Conservation (phyloP, 1,139 yeast genomes). For the Cylindricascospora bacillispora region DNA sequence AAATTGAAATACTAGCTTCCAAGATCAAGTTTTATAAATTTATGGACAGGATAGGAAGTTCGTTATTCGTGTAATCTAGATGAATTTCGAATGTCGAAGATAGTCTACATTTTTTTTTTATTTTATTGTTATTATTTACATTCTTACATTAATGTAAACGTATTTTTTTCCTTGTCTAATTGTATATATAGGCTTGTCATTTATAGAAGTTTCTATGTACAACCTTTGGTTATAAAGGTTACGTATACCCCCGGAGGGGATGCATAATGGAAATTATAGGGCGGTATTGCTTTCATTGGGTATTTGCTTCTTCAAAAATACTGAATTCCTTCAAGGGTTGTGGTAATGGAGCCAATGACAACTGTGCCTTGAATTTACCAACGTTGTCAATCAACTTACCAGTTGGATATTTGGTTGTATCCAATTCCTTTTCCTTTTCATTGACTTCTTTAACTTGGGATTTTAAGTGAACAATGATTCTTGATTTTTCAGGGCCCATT, state of each 20-base stretch:
- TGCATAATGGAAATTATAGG: too few species aligned
- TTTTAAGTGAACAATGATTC: conserved; percentile 53
- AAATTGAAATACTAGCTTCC: conserved; percentile 26
- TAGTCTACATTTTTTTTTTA: conserved; percentile 22
- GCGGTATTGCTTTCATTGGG: too few species aligned
- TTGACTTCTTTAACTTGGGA: conserved; percentile 34
- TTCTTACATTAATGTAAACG: not conserved
- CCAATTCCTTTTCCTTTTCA: conserved; percentile 14
- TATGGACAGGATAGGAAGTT: conserved; percentile 28
- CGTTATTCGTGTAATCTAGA: conserved; percentile 22
- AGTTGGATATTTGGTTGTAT: conserved; percentile 23
- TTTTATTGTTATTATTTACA: not conserved
- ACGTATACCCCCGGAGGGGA: too few species aligned
- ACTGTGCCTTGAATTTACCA: conserved; percentile 33
- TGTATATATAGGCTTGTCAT: too few species aligned
- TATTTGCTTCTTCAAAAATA: conserved; percentile 3
- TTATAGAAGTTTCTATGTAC: not conserved
- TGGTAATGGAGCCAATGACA: conserved; percentile 35
- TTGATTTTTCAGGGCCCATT: conserved; percentile 32
- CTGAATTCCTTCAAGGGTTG: conserved; percentile 26
- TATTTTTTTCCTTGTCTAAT: too few species aligned
- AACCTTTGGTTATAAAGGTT: not conserved
- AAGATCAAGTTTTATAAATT: conserved; percentile 17
- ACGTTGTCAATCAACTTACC: conserved; percentile 28
- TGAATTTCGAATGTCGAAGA: conserved; percentile 28